Conservation (phyloP, 2,329 filamentous ascomycete species). For the Pestalotiopsis sp. region DNA sequence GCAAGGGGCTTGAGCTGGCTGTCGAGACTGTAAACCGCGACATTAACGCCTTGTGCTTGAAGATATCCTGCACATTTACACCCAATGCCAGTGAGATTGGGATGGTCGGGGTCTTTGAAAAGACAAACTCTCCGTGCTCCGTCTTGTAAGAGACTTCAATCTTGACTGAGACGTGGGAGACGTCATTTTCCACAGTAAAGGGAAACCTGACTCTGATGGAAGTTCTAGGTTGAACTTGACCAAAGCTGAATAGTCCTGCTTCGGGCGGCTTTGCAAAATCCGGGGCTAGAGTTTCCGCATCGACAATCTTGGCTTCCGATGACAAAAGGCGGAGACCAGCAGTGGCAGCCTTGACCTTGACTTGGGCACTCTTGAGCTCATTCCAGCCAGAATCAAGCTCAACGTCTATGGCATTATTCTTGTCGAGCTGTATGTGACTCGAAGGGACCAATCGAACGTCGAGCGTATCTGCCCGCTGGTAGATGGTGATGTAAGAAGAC, state of each 20-base stretch:
- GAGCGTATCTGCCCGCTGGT: constrained; percentile 68
- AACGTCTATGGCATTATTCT: constrained; percentile 75
- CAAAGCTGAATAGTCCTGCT: constrained; percentile 53
- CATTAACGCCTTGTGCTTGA: constrained; percentile 79
- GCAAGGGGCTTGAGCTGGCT: constrained; percentile 71
- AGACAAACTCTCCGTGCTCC: constrained; percentile 62
- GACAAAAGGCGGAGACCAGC: constrained; percentile 65
- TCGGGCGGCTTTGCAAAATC: constrained; percentile 52
- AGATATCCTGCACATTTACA: constrained; percentile 95
- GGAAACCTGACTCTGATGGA: constrained; percentile 66
- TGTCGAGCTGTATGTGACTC: constrained; percentile 75
- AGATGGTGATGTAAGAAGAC: constrained; percentile 67
- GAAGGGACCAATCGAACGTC: constrained; percentile 67
- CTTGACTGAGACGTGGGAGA: constrained; percentile 68
- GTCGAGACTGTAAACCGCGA: constrained; percentile 91
- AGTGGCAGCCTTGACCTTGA: constrained; percentile 64
- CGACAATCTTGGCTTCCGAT: constrained; percentile 54
- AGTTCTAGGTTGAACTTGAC: constrained; percentile 43
- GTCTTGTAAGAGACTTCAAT: constrained; percentile 78
- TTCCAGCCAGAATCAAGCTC: constrained; percentile 76
- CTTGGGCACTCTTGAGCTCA: constrained; percentile 56
- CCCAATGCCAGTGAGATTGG: constrained; percentile 79
- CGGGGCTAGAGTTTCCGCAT: constrained; percentile 35
- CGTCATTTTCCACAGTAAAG: constrained; percentile 80
- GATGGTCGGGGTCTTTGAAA: constrained; percentile 62